Evolutionary conservation across 306 rosid genomes (phyloP), one percentile per base, ranked within the genome.

Genomic region (Fragaria iinumae): DNA sequence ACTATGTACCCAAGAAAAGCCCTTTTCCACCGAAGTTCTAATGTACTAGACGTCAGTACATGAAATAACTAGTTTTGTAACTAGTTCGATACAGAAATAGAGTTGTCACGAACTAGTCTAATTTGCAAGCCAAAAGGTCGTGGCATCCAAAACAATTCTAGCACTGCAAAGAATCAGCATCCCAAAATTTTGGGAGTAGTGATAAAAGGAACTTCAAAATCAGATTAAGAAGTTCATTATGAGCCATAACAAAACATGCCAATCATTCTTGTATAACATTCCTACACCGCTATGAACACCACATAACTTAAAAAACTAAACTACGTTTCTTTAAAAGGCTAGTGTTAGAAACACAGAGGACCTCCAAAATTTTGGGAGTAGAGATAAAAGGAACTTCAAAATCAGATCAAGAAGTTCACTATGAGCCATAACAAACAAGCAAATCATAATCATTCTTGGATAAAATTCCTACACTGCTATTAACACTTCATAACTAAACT

Each of bases 391-490:
- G 21, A 36, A 64, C 69, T 36, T 2, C 25, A 64, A 18, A 38
- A 36, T 8, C 27, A 65, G 69, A 65, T 1, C 8, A 25, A 23
- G 18, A 69, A 45, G 34, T 18, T 34, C 76, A 53, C n/a, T 34
- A 9, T 44, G 11, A 18, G 8, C n/a, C 69, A 44, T 16, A 27
- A 25, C 34, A 12, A 13, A 17, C 34, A 45, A 0, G 11, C 59
- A 62, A 45, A 62, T 74, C 25, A 25, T 25, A 25, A 25, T 25
- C 56, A 27, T 74, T 43, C 53, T 14, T 23, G 1, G 16, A 5
- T 20, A 73, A 57, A 57, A 8, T 27, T 60, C 78, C 60, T 44
- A 44, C 71, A 45, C 71, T 11, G 38, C 77, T 18, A 45, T 62
- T 11, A 18, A 62, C 47, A 45, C 18, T 60, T 57, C 27, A 44